Evolutionary conservation across 1,284 basidiomycete genomes (phyloP), one percentile per base, ranked within the genome.

Genomic region (Takashimella tepidaria): DNA sequence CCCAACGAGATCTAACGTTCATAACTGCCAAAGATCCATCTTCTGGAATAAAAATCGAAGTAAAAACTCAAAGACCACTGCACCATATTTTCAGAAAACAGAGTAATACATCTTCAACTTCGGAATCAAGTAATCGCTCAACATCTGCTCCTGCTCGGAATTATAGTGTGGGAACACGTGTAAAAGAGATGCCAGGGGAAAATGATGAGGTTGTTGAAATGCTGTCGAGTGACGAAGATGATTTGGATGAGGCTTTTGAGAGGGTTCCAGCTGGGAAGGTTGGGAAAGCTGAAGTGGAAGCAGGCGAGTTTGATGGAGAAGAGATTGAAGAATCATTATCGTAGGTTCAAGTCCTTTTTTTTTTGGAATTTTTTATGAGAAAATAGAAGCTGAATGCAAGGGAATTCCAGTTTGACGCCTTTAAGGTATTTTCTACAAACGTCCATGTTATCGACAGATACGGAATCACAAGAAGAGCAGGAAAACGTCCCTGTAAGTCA

Each of bases 361-460:
- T n/a, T n/a, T n/a, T n/a, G n/a, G n/a, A n/a, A n/a, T n/a, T n/a
- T n/a, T n/a, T 16, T 42, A 49, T 19, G 46, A 26, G 19, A 31
- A 24, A 47, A 41, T 25, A 41, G 5, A 19, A 26, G 50, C 44
- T 54, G 53, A 45, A 16, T 16, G 8, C 10, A 27, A 26, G 41
- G 26, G 16, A 20, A 12, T 25, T 27, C 3, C 54, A 86, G 84
- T 37, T 74, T 79, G 40, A 87, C 84, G 0, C 85, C 87, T 1
- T 75, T 93, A 31, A 83, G 87, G n/a, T 75, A 79, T 48, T 93
- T 95, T 70, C 77, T 96, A 10, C 87, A 92, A 69, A 84, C 85
- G 0, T 90, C 88, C 0, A 88, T 88, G 82, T 76, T 95, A 16
- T 87, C 88, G 0, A 91, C 90, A 0, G 89, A 91, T 68, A 83